Evolutionary conservation across 106 monocot species (phyloP).

Genomic region (Acanthochlamys bracteata): DNA sequence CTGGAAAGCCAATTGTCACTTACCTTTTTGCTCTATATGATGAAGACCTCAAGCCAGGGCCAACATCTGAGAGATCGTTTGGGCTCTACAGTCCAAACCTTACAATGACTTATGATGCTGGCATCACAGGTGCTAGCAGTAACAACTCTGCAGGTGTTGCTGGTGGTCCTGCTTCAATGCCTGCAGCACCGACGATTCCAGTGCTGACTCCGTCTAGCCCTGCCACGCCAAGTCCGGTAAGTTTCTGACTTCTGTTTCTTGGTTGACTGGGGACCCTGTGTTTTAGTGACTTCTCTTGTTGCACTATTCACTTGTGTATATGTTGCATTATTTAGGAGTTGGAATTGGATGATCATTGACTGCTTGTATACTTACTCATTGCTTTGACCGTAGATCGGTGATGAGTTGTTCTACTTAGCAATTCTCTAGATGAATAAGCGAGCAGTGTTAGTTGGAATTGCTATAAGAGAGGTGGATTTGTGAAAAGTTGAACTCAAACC

Average conservation of each 20-base stretch:
- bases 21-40: conserved; percentile 88
- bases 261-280: too few species aligned
- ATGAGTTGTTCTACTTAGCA: too few species aligned
- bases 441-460: too few species aligned
- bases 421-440: too few species aligned
- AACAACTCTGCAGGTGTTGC: not conserved
- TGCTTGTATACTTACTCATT: too few species aligned
- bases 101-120: conserved; percentile 49
- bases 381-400: too few species aligned
- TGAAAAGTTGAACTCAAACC: too few species aligned
- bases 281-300: too few species aligned
- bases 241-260: not conserved
- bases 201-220: not conserved
- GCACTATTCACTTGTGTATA: too few species aligned
- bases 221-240: not conserved
- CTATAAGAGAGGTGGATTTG: too few species aligned
- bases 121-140: conserved; percentile 10
- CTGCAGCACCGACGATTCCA: not conserved
- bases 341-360: too few species aligned
- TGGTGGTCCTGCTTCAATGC: not conserved
- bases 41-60: conserved; percentile 78
- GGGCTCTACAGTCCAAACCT: conserved; percentile 56
- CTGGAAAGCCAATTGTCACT: conserved; percentile 58
- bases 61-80: conserved; percentile 71
- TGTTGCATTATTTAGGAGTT: too few species aligned